Percentiles rank a stretch among this genome's conserved stretches.
phyloP scores from a whole-genome alignment of 805 yeast species.

The Scheffersomyces stipitis region DNA sequence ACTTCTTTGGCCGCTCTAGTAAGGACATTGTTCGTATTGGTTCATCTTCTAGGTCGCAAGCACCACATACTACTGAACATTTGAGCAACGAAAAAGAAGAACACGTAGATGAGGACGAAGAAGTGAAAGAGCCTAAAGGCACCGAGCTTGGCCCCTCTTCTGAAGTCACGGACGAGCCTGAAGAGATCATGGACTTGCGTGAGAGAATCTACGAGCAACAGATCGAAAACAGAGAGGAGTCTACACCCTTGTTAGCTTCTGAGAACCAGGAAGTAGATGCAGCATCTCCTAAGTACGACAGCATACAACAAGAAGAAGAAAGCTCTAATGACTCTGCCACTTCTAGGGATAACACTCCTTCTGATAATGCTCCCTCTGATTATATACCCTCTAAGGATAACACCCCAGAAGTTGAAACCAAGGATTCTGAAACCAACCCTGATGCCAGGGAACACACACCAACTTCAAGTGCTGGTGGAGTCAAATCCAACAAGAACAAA shows the following conservation, averaged over 20 bases:
- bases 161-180: conserved; percentile 29
- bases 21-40: conserved; percentile 23
- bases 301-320: neutral
- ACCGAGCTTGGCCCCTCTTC: conserved; percentile 2
- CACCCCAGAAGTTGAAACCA: no score
- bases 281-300: neutral
- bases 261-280: neutral
- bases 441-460: neutral
- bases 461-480: neutral
- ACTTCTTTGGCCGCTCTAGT: conserved; percentile 53
- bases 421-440: neutral
- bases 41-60: conserved; percentile 24
- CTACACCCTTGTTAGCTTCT: neutral
- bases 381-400: neutral
- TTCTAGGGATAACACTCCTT: neutral
- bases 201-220: conserved; percentile 32
- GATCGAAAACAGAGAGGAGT: conserved; percentile 3
- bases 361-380: neutral
- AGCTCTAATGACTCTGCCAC: neutral
- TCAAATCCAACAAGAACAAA: neutral
- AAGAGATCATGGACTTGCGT: conserved; percentile 34
- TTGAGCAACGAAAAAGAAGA: conserved; percentile 7
- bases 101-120: conserved; percentile 9
- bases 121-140: conserved; percentile 4
- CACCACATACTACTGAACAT: conserved; percentile 3